Conservation (phyloP, 208 protist species). For the Leishmania gerbilli region DNA sequence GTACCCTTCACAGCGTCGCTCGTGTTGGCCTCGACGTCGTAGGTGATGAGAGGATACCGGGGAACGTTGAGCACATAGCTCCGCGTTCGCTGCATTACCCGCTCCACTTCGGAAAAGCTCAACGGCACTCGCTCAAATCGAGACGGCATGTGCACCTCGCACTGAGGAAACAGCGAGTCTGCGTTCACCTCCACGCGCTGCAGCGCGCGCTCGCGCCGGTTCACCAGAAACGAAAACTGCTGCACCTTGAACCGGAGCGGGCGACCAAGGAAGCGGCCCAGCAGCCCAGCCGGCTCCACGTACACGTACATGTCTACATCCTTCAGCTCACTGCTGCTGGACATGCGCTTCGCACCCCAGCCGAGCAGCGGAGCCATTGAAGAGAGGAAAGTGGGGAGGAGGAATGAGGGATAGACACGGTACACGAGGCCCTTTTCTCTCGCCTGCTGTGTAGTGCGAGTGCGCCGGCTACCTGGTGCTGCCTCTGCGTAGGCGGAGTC, state of each 20-base stretch:
- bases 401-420: neutral
- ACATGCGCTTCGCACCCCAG: conserved; percentile 35
- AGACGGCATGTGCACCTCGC: conserved; percentile 65
- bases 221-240: conserved; percentile 59
- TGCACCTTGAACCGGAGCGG: conserved; percentile 69
- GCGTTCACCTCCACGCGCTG: conserved; percentile 72
- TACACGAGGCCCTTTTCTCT: neutral
- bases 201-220: conserved; percentile 30
- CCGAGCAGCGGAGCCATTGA: conserved; percentile 9
- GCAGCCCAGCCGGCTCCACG: conserved; percentile 62
- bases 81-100: conserved; percentile 50
- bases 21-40: conserved; percentile 51
- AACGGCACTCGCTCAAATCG: conserved; percentile 56
- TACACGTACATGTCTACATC: conserved; percentile 88
- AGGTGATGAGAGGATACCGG: conserved; percentile 73
- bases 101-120: conserved; percentile 67
- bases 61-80: conserved; percentile 55
- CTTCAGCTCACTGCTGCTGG: conserved; percentile 54
- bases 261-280: conserved; percentile 77
- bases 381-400: neutral
- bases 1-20: conserved; percentile 42
- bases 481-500: neutral
- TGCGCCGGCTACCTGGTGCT: neutral
- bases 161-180: conserved; percentile 75
- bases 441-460: neutral